phyloP scores from a whole-genome alignment of 2,329 filamentous ascomycete genomes.

The Penicillium decumbens region DNA sequence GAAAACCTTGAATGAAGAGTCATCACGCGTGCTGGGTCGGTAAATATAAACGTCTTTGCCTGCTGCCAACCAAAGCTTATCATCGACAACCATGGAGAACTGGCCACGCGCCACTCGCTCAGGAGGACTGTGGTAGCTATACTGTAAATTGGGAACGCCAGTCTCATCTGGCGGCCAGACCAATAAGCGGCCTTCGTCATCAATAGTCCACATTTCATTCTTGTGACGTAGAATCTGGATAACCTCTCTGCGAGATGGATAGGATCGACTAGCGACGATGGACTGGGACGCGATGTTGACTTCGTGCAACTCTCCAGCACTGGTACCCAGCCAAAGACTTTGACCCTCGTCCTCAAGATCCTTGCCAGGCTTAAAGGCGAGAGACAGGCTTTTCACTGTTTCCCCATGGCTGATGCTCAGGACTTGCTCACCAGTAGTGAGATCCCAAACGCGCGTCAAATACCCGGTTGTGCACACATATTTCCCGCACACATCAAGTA shows the following conservation, averaged over 20 bases:
- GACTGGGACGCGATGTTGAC: constrained; percentile 72
- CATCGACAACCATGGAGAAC: constrained; percentile 81
- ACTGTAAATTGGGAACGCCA: constrained; percentile 68
- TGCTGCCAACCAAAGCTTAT: constrained; percentile 79
- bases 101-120: constrained; percentile 77
- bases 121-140: constrained; percentile 61
- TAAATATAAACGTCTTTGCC: constrained; percentile 87
- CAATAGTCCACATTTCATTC: constrained; percentile 89
- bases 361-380: constrained; percentile 78
- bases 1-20: constrained; percentile 68
- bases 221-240: constrained; percentile 79
- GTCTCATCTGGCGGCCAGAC: constrained; percentile 78
- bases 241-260: constrained; percentile 74
- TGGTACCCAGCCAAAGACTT: constrained; percentile 85
- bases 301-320: constrained; percentile 81
- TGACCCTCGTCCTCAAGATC: constrained; percentile 75
- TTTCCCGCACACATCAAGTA: constrained; percentile 83
- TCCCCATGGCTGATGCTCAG: constrained; percentile 81
- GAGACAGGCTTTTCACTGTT: constrained; percentile 71
- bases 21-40: constrained; percentile 64
- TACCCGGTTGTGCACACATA: constrained; percentile 82
- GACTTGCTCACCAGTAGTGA: constrained; percentile 73
- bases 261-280: constrained; percentile 63
- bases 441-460: constrained; percentile 81
- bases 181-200: constrained; percentile 79